Evolutionary conservation across 495 filamentous ascomycete species (phyloP), one percentile per base, ranked within the genome.

Genomic region (Viridothelium virens): DNA sequence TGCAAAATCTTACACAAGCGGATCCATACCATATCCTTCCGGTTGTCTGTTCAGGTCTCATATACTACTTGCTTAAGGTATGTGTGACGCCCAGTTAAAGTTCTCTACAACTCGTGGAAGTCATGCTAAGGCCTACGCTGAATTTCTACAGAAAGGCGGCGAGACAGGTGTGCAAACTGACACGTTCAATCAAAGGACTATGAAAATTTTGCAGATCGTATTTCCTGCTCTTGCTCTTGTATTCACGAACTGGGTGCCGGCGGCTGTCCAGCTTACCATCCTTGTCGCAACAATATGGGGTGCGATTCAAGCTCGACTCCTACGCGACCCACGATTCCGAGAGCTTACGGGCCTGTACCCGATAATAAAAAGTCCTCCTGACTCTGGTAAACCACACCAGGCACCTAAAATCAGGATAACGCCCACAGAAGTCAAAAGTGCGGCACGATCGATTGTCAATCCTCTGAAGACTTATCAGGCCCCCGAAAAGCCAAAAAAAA

Each of bases 21-120:
- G 94, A 99, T 75, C 92, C 95, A 0, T 84, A 78, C 61, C 90
- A 79, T 67, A 76, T 93, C 44, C 74, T 97, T n/a, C 94, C 94
- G 0, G 34, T 84, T 6, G 53, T 39, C 9, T 33, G 25, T 3
- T 33, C 53, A 4, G 9, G 5, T 9, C 5, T 59, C 25, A 59
- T 59, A 9, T 59, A 59, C 36, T 36, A 7, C 31, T 2, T 36
- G n/a, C 31, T 59, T 7, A 59, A 59, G 53, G 53, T 59, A 59
- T 7, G 53, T 36, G 9, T 9, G 3, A 10, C 14, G 18, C 36
- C 18, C 5, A 59, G 2, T 59, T 18, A 9, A 9, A 33, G 11
- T 33, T 5, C 25, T 7, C 3, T 10, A n/a, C 6, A 7, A 33
- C 36, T 10, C 53, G 14, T 5, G 33, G 3, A 33, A 3, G 7